Percentiles rank a stretch among this genome's conserved stretches.
These are phyloP conservation scores for Mycena belliarum DNA, from an alignment of 768 basidiomycete genomes.

Conservation along the genomic window DNA sequence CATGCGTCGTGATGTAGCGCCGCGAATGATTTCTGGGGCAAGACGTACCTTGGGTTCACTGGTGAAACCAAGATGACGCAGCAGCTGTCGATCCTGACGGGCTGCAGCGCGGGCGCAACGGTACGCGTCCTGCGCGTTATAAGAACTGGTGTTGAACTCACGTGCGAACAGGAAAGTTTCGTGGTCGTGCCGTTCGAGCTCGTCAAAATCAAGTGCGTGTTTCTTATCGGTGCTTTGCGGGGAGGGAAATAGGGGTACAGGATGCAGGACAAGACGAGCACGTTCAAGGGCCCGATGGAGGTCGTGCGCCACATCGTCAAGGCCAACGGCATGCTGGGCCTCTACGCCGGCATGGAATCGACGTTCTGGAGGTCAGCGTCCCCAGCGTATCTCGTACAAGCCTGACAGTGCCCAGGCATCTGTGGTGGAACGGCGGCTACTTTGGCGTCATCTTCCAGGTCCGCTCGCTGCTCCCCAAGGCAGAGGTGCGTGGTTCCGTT, in stretches of 20 bases:
- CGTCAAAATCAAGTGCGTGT: constrained; percentile 77
- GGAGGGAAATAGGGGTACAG: constrained; percentile 42
- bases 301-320: constrained; percentile 79
- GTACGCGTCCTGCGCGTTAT: constrained; percentile 29
- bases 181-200: constrained; percentile 97
- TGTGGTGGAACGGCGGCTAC: constrained; percentile 96
- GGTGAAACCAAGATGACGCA: constrained; percentile 89
- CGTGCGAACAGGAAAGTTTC: constrained; percentile 68
- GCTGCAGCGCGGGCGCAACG: constrained; percentile 92
- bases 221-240: background rate
- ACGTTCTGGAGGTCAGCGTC: constrained; percentile 96
- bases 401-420: constrained; percentile 47
- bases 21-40: constrained; percentile 96
- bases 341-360: constrained; percentile 95
- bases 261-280: constrained; percentile 90
- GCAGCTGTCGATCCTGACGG: constrained; percentile 83
- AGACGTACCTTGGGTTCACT: constrained; percentile 58
- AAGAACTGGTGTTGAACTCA: background rate
- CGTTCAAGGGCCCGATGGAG: constrained; percentile 89
- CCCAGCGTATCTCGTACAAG: too few relatives aligned
- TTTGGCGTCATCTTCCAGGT: constrained; percentile 93
- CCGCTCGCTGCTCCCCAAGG: constrained; percentile 74
- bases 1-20: constrained; percentile 44
- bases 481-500: constrained; percentile 59
- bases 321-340: constrained; percentile 79